phyloP scores from a whole-genome alignment of 352 stramenopile genomes.

The Phytophthora pistaciae region DNA sequence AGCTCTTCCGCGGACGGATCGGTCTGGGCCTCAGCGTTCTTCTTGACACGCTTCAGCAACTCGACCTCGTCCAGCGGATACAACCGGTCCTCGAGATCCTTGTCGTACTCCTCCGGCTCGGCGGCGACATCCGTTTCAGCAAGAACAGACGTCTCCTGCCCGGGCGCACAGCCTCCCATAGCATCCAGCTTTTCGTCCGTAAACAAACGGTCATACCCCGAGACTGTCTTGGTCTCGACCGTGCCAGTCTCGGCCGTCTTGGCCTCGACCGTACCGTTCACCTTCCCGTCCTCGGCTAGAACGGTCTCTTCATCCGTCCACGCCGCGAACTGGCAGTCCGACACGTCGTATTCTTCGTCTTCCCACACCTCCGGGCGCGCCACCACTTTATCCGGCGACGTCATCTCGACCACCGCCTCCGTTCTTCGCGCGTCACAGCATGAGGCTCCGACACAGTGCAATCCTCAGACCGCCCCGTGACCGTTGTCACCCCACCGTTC shows the following conservation, averaged over 20 bases:
- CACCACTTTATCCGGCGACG: no score
- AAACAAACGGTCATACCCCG: not conserved
- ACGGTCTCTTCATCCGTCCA: not conserved
- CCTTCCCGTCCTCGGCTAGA: not conserved
- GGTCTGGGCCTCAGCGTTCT: not conserved
- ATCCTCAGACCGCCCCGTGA: no score
- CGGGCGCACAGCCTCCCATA: not conserved
- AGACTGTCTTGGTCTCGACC: not conserved
- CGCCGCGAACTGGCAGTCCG: not conserved
- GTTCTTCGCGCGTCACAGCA: no score
- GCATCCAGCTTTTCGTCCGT: constrained; percentile 1
- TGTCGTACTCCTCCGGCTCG: constrained; percentile 3
- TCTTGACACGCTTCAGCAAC: not conserved
- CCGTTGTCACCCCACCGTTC: no score
- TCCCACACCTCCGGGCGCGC: not conserved
- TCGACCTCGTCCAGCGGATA: constrained; percentile 8
- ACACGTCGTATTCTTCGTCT: not conserved
- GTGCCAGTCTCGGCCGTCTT: not conserved
- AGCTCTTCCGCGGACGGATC: not conserved
- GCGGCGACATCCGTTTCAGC: not conserved
- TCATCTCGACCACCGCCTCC: no score
- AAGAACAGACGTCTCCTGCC: not conserved
- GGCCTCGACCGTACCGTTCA: not conserved
- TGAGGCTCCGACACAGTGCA: no score
- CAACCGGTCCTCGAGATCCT: constrained; percentile 3